phyloP scores from a whole-genome alignment of 2,329 filamentous ascomycete species.

The Bipolaris sorokiniana region DNA sequence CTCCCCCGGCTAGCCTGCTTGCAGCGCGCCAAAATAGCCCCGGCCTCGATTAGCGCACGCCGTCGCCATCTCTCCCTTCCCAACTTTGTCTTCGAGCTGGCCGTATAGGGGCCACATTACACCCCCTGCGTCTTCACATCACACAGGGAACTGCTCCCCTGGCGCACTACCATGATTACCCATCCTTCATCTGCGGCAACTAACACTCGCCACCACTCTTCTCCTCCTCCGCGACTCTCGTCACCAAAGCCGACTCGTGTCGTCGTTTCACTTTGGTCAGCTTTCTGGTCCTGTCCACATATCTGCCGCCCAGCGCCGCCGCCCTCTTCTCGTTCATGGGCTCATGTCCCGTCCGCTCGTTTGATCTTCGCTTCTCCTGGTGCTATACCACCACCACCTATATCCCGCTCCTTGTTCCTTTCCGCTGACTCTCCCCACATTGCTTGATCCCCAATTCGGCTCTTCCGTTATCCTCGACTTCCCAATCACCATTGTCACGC shows the following conservation, averaged over 20 bases:
- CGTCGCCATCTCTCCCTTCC: conserved; percentile 29
- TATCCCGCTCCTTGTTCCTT: conserved; percentile 39
- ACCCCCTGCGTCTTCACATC: conserved; percentile 37
- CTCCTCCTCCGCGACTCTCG: conserved; percentile 35
- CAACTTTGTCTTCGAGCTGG: conserved; percentile 26
- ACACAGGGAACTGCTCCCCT: conserved; percentile 38
- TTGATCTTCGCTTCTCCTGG: conserved; percentile 41
- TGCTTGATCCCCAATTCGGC: conserved; percentile 24
- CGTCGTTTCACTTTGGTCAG: conserved; percentile 40
- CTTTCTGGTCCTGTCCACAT: conserved; percentile 28
- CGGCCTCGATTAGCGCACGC: conserved; percentile 20
- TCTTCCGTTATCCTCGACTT: conserved; percentile 17
- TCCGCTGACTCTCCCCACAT: conserved; percentile 15
- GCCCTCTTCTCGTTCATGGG: conserved; percentile 26
- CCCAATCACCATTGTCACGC: background rate
- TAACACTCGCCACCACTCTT: conserved; percentile 38
- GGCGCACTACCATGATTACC: conserved; percentile 31
- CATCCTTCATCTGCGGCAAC: conserved; percentile 31
- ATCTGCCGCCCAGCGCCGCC: conserved; percentile 26
- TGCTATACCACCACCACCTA: conserved; percentile 28
- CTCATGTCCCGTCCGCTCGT: conserved; percentile 46
- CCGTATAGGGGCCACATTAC: conserved; percentile 37
- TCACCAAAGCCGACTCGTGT: conserved; percentile 20
- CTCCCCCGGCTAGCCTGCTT: conserved; percentile 17
- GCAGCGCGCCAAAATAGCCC: conserved; percentile 25